These are phyloP conservation scores for Fragaria vesca DNA, from an alignment of 306 rosid genomes.

Conservation along the genomic window DNA sequence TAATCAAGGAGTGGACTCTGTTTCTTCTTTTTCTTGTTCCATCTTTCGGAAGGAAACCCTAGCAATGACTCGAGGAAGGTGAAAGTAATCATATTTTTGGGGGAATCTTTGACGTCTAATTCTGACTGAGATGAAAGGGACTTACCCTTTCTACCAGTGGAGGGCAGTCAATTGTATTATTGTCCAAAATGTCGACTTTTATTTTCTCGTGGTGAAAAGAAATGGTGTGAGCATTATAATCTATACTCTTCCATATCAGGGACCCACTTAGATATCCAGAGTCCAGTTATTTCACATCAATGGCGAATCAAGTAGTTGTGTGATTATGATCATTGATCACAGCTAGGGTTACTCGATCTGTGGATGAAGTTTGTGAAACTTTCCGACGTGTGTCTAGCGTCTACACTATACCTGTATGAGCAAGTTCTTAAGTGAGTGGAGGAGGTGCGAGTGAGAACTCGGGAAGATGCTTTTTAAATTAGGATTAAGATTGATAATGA, in stretches of 20 bases:
- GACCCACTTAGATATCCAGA: background rate
- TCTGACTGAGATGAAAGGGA: background rate
- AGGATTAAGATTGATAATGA: slow-evolving; percentile 8
- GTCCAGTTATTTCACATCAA: slow-evolving; percentile 12
- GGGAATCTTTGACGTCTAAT: background rate
- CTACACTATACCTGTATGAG: background rate
- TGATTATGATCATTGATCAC: background rate
- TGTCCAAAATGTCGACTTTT: background rate
- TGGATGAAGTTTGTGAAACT: background rate
- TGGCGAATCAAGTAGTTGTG: slow-evolving; percentile 4
- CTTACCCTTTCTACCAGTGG: background rate
- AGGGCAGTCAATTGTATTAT: background rate
- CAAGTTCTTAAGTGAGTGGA: background rate
- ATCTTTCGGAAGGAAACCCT: too few species aligned
- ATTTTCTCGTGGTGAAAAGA: background rate
- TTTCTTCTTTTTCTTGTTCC: too few species aligned
- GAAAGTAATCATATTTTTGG: background rate
- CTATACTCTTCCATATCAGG: background rate
- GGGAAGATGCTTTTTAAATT: background rate
- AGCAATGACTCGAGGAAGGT: background rate
- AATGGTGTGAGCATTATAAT: background rate
- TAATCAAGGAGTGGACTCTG: too few species aligned
- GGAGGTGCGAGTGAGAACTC: background rate
- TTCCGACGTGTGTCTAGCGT: background rate
- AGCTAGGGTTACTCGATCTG: background rate